Conservation (phyloP, 2,329 filamentous ascomycete genomes). For the Nemania serpens region DNA sequence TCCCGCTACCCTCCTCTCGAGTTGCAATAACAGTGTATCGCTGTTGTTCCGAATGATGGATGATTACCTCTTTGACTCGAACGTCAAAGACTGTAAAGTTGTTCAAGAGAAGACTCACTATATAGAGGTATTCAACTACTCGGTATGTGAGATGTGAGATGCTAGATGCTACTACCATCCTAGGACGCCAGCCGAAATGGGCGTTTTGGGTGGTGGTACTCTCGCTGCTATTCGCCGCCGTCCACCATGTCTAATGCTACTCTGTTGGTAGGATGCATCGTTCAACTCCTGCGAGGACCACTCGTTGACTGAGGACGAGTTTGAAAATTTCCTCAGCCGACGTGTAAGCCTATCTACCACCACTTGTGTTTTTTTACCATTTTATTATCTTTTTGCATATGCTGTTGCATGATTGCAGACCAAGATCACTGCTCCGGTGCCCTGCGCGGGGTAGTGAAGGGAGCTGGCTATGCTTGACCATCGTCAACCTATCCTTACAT, state of each 20-base stretch:
- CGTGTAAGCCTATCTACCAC: slow-evolving; percentile 46
- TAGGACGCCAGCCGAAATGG: neutral
- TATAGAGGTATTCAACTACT: slow-evolving; percentile 64
- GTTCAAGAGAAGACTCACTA: slow-evolving; percentile 60
- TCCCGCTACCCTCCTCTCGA: slow-evolving; percentile 3
- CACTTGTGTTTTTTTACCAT: neutral
- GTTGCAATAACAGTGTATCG: neutral
- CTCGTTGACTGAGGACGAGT: slow-evolving; percentile 57
- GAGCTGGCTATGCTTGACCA: neutral
- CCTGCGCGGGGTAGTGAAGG: slow-evolving; percentile 1
- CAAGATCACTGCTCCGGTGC: neutral
- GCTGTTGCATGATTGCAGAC: no score
- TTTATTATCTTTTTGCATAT: neutral
- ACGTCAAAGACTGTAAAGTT: slow-evolving; percentile 53
- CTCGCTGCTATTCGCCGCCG: neutral
- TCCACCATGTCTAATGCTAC: neutral
- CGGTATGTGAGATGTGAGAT: slow-evolving; percentile 48
- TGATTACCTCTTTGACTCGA: slow-evolving; percentile 60
- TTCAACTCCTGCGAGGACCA: slow-evolving; percentile 58
- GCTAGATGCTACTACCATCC: neutral
- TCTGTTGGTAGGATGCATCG: slow-evolving; percentile 50
- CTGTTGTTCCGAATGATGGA: slow-evolving; percentile 52
- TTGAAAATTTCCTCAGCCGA: slow-evolving; percentile 60
- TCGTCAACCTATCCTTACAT: neutral
- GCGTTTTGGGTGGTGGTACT: neutral